Conservation (phyloP, 2,329 filamentous ascomycete species). For the Alternaria panax region DNA sequence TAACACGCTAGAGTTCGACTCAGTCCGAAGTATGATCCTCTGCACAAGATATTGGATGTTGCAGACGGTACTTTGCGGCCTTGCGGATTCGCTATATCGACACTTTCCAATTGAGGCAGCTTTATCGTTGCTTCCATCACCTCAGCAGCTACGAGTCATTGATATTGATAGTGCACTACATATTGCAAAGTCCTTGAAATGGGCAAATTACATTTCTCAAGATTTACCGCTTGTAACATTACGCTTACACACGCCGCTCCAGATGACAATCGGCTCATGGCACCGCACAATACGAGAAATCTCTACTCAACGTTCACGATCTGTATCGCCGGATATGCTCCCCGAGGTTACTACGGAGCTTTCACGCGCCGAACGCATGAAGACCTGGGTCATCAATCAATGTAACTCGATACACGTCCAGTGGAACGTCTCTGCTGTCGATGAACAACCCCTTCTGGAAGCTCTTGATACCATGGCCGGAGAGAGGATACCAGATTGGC, state of each 20-base stretch:
- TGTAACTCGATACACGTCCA: slow-evolving; percentile 33
- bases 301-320: not conserved
- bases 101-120: slow-evolving; percentile 28
- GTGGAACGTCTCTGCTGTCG: slow-evolving; percentile 32
- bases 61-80: slow-evolving; percentile 31
- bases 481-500: slow-evolving; percentile 38
- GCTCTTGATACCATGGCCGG: slow-evolving; percentile 36
- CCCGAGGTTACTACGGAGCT: slow-evolving; percentile 9
- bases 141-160: slow-evolving; percentile 17
- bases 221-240: slow-evolving; percentile 36
- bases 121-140: slow-evolving; percentile 27
- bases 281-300: slow-evolving; percentile 27
- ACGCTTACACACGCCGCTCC: slow-evolving; percentile 38
- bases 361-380: slow-evolving; percentile 30
- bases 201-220: slow-evolving; percentile 28
- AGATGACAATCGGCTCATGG: slow-evolving; percentile 39
- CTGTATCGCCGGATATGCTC: not conserved
- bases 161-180: slow-evolving; percentile 31
- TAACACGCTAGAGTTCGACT: slow-evolving; percentile 29
- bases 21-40: slow-evolving; percentile 31
- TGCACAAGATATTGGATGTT: slow-evolving; percentile 41
- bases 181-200: slow-evolving; percentile 33
- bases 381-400: slow-evolving; percentile 27
- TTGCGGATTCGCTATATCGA: slow-evolving; percentile 33
- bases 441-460: slow-evolving; percentile 29